These are phyloP conservation scores for Cutaneotrichosporon cavernicola DNA, from an alignment of 1,284 basidiomycete genomes.

Conservation along the genomic window DNA sequence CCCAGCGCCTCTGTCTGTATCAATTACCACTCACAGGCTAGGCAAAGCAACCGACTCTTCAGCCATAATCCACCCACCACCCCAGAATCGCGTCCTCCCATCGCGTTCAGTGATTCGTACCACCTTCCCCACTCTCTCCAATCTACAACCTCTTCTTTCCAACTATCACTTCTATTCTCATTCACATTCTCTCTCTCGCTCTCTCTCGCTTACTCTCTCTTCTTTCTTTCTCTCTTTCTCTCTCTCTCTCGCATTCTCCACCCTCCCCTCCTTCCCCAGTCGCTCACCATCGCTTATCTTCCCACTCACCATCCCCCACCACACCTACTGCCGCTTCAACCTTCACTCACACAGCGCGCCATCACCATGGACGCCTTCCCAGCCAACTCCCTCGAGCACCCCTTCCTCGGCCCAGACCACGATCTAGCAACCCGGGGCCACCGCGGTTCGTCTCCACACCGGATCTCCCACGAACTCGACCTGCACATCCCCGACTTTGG, in stretches of 20 bases:
- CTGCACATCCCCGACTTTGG: neutral
- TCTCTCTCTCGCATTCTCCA: neutral
- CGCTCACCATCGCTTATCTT: neutral
- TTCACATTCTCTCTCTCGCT: neutral
- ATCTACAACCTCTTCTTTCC: too few species aligned
- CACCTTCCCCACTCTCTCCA: neutral
- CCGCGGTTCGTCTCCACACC: neutral
- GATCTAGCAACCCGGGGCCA: neutral
- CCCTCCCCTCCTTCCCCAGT: neutral
- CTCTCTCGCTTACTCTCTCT: neutral
- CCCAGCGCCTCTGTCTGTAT: too few species aligned
- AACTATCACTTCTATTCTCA: too few species aligned
- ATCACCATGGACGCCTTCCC: slow-evolving; percentile 15
- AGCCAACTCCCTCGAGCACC: slow-evolving; percentile 21
- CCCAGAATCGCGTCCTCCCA: neutral
- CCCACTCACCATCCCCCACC: neutral
- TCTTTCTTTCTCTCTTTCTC: slow-evolving; percentile 10
- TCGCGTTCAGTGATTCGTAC: neutral
- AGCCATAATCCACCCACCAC: too few species aligned
- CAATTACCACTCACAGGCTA: too few species aligned
- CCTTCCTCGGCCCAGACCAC: slow-evolving; percentile 11
- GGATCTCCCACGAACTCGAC: neutral
- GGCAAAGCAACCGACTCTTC: too few species aligned
- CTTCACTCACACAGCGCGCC: neutral
- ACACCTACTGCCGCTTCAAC: neutral